Conservation (phyloP, 345 rosid genomes). For the Gossypium longicalyx region DNA sequence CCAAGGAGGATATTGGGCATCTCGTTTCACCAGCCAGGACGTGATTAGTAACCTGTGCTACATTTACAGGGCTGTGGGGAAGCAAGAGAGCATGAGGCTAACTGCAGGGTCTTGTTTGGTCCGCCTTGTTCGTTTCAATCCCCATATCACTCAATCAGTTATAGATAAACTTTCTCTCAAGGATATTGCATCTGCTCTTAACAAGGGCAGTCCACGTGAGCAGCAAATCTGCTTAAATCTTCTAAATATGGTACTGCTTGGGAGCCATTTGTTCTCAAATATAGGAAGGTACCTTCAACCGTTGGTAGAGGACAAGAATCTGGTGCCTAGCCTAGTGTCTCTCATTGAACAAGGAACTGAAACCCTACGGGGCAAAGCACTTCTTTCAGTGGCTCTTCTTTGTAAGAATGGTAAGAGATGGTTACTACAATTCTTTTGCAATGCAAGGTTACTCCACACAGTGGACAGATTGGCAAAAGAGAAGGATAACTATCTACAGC, state of each 20-base stretch:
- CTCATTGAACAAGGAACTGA: constrained; percentile 88
- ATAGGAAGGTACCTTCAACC: constrained; percentile 70
- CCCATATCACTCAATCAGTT: constrained; percentile 67
- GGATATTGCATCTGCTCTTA: constrained; percentile 70
- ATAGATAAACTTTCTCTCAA: constrained; percentile 76
- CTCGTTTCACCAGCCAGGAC: constrained; percentile 89
- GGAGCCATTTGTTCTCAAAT: constrained; percentile 65
- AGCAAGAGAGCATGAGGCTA: constrained; percentile 91
- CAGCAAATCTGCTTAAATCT: constrained; percentile 92
- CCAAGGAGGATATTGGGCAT: constrained; percentile 85
- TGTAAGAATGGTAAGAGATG: constrained; percentile 83
- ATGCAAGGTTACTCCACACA: constrained; percentile 65
- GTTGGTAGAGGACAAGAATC: constrained; percentile 75
- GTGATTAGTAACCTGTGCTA: constrained; percentile 80
- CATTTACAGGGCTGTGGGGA: constrained; percentile 79
- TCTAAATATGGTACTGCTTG: constrained; percentile 78
- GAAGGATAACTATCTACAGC: constrained; percentile 73
- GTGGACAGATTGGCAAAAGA: constrained; percentile 89
- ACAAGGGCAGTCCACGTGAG: constrained; percentile 82
- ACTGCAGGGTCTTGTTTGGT: constrained; percentile 98
- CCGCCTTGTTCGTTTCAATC: constrained; percentile 83
- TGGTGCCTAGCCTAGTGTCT: constrained; percentile 65
- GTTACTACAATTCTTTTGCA: constrained; percentile 81
- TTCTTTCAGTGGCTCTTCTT: constrained; percentile 76
- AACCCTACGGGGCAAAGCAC: constrained; percentile 76